Evolutionary conservation across 1,284 basidiomycete genomes (phyloP).

Genomic region (Trichosporon ovoides): DNA sequence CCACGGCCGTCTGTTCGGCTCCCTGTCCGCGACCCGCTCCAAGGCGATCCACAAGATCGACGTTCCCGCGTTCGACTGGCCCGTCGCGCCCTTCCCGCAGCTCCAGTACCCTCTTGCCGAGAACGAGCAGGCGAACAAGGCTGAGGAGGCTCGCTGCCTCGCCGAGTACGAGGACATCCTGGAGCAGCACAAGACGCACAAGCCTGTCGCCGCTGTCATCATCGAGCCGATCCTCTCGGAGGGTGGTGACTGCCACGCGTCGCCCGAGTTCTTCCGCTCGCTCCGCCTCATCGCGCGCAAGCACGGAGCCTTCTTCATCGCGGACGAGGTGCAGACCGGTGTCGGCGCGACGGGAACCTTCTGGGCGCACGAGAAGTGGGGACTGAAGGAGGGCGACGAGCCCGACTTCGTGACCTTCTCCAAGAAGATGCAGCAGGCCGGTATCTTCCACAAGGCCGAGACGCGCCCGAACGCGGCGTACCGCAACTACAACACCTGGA

Average conservation of each 20-base stretch:
- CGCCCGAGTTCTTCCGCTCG: slow-evolving; percentile 52
- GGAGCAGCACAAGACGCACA: slow-evolving; percentile 42
- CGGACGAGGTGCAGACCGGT: slow-evolving; percentile 55
- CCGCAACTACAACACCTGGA: slow-evolving; percentile 49
- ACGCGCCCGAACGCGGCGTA: slow-evolving; percentile 52
- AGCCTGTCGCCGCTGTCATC: slow-evolving; percentile 55
- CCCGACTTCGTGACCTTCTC: slow-evolving; percentile 56
- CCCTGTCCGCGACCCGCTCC: slow-evolving; percentile 52
- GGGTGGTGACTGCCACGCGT: slow-evolving; percentile 57
- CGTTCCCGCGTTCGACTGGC: slow-evolving; percentile 57
- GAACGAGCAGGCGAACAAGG: slow-evolving; percentile 47
- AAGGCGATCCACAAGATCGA: slow-evolving; percentile 56
- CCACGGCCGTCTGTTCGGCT: slow-evolving; percentile 53
- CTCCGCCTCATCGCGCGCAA: slow-evolving; percentile 52
- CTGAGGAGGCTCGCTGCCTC: slow-evolving; percentile 42
- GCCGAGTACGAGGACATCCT: slow-evolving; percentile 42
- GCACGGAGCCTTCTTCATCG: slow-evolving; percentile 55
- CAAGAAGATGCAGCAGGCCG: slow-evolving; percentile 53
- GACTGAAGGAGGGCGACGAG: slow-evolving; percentile 46
- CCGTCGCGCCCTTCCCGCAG: slow-evolving; percentile 52
- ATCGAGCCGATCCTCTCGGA: slow-evolving; percentile 57
- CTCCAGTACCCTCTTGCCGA: slow-evolving; percentile 54
- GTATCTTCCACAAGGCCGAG: slow-evolving; percentile 53
- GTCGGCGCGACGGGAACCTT: slow-evolving; percentile 55
- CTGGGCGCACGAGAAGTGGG: slow-evolving; percentile 58